Conservation (phyloP, 257 asterid genomes). For the Solanum bulbocastanum region DNA sequence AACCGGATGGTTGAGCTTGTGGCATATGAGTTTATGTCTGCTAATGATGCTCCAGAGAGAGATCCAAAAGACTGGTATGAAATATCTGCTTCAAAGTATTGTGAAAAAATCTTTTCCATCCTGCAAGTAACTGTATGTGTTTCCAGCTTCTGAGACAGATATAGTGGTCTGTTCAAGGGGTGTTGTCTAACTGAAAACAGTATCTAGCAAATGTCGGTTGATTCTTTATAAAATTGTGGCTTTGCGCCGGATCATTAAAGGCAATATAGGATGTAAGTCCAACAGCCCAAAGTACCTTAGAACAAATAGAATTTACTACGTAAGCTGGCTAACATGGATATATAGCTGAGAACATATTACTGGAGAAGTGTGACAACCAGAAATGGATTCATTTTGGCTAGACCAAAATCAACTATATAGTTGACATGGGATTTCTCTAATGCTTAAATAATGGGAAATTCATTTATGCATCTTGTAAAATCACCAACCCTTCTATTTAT, state of each 20-base stretch:
- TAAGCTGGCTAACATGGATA: neutral
- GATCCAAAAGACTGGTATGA: conserved; percentile 94
- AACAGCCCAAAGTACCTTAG: neutral
- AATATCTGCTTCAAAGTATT: neutral
- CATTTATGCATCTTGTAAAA: neutral
- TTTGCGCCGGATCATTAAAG: neutral
- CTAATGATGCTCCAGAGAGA: conserved; percentile 91
- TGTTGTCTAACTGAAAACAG: neutral
- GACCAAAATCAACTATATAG: neutral
- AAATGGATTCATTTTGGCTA: neutral
- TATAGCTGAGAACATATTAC: neutral
- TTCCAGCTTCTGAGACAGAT: neutral
- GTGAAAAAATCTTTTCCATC: neutral
- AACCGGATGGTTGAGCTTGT: conserved; percentile 51
- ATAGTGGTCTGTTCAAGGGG: neutral
- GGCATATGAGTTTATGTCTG: conserved; percentile 87
- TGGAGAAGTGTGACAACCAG: neutral
- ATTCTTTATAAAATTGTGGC: neutral
- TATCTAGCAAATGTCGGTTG: neutral
- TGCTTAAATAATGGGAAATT: neutral
- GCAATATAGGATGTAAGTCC: neutral
- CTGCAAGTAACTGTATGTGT: neutral
- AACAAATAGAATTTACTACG: neutral
- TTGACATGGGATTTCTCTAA: neutral
- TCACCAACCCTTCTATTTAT: neutral